A percentile compares a stretch with the other conserved stretches of the same genome.
These are phyloP conservation scores for Collariella sp. DNA, from an alignment of 495 filamentous ascomycete genomes.

Conservation along the genomic window DNA sequence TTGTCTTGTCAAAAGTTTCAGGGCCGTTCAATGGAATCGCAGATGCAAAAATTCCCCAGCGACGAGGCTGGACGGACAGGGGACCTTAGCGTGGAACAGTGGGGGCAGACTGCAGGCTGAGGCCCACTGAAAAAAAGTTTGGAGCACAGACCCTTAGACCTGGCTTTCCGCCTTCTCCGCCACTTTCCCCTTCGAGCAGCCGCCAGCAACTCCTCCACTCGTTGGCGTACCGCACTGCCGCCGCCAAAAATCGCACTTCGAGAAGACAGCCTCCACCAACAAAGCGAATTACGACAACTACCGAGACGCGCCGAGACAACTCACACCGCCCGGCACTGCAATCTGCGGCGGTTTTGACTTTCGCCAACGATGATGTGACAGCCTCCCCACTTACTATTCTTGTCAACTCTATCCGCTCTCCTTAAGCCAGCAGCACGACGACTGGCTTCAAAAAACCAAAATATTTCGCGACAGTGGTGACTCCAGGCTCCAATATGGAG, in stretches of 20 bases:
- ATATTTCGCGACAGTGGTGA: constrained; percentile 6
- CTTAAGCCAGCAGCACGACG: background rate
- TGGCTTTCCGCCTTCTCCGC: constrained; percentile 12
- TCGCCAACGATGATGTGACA: constrained; percentile 30
- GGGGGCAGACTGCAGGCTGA: background rate
- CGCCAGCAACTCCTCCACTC: background rate
- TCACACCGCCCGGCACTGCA: background rate
- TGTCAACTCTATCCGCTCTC: constrained; percentile 8
- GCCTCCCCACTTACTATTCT: constrained; percentile 9
- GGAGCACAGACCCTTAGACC: constrained; percentile 10
- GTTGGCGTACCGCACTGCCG: constrained; percentile 12
- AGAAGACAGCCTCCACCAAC: background rate
- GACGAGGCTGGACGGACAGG: constrained; percentile 13
- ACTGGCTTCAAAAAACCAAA: constrained; percentile 1
- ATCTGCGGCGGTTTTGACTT: background rate
- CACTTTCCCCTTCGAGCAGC: constrained; percentile 19
- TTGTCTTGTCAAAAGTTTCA: background rate
- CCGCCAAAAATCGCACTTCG: constrained; percentile 20
- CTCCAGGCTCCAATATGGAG: constrained; percentile 48
- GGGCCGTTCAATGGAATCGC: background rate
- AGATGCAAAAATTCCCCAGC: constrained; percentile 7
- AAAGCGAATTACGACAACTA: background rate
- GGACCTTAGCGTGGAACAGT: background rate
- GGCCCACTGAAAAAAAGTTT: constrained; percentile 8
- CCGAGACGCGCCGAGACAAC: background rate